Evolutionary conservation across 768 basidiomycete genomes (phyloP).

Genomic region (Tricholoma flavovirens): DNA sequence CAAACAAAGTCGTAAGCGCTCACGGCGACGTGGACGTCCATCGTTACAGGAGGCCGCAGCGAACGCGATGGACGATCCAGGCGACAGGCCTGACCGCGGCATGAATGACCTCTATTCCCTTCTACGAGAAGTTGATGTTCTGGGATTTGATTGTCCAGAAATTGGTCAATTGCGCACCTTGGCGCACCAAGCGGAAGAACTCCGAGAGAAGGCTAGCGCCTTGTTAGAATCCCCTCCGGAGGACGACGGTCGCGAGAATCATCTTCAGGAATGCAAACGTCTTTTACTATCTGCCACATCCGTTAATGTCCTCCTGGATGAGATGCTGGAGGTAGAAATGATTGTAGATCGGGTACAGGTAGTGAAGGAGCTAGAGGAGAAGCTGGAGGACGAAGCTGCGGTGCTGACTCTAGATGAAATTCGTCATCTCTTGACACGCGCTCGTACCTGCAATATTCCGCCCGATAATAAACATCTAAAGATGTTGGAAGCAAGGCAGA

Average conservation of each 20-base stretch:
- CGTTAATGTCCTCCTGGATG: slow-evolving; percentile 79
- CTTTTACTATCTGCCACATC: slow-evolving; percentile 66
- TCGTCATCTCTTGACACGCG: slow-evolving; percentile 63
- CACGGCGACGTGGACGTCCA: slow-evolving; percentile 53
- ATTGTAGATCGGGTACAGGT: slow-evolving; percentile 78
- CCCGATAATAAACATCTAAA: slow-evolving; percentile 60
- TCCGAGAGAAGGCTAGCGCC: slow-evolving; percentile 46
- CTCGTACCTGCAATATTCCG: slow-evolving; percentile 59
- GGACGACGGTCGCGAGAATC: slow-evolving; percentile 45
- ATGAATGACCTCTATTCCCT: slow-evolving; percentile 67
- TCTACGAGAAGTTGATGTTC: slow-evolving; percentile 62
- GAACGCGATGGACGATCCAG: slow-evolving; percentile 44
- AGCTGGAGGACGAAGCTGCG: slow-evolving; percentile 55
- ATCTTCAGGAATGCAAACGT: slow-evolving; percentile 64
- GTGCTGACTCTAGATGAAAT: slow-evolving; percentile 72
- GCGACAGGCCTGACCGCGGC: slow-evolving; percentile 65
- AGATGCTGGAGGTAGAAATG: slow-evolving; percentile 70
- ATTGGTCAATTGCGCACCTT: slow-evolving; percentile 50
- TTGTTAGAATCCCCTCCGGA: slow-evolving; percentile 41
- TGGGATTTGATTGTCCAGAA: slow-evolving; percentile 85
- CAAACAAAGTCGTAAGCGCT: slow-evolving; percentile 76
- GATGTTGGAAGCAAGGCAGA: slow-evolving; percentile 57
- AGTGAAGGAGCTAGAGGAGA: slow-evolving; percentile 67
- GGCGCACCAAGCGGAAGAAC: slow-evolving; percentile 59
- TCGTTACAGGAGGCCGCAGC: slow-evolving; percentile 31